Conservation (phyloP, 163 green algal species). For the Chlamydomonas reinhardtii region DNA sequence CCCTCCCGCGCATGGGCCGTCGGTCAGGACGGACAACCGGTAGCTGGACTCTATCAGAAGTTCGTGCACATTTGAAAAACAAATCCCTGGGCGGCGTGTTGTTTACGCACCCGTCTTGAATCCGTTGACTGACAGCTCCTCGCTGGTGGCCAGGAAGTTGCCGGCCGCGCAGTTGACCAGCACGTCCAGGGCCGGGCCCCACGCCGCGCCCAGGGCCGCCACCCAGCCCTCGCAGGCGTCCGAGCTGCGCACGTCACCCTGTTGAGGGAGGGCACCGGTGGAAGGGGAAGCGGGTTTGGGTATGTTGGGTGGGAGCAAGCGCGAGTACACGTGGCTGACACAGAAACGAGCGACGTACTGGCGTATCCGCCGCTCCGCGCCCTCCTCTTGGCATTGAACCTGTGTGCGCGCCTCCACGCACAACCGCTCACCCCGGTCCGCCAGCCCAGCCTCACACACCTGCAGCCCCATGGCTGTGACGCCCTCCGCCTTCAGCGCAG, state of each 20-base stretch:
- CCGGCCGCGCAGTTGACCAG: slow-evolving; percentile 97
- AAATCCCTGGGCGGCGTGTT: too few species aligned
- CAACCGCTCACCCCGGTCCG: too few species aligned
- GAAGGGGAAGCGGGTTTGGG: not conserved
- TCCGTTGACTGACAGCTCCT: slow-evolving; percentile 88
- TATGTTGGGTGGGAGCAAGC: not conserved
- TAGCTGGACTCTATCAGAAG: too few species aligned
- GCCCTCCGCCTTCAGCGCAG: slow-evolving; percentile 69
- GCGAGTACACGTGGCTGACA: too few species aligned
- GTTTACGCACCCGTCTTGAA: slow-evolving; percentile 85
- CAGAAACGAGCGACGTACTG: too few species aligned
- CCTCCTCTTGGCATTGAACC: too few species aligned
- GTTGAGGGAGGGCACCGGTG: not conserved
- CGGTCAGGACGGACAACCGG: too few species aligned
- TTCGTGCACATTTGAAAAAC: too few species aligned
- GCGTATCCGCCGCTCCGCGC: too few species aligned
- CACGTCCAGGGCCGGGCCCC: slow-evolving; percentile 83
- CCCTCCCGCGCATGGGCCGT: too few species aligned
- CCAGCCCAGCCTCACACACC: not conserved
- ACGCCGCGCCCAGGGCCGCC: slow-evolving; percentile 45
- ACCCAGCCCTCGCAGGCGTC: slow-evolving; percentile 82
- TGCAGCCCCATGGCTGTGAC: slow-evolving; percentile 70
- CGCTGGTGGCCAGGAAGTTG: slow-evolving; percentile 94
- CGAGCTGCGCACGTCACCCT: slow-evolving; percentile 90
- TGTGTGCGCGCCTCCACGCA: too few species aligned